phyloP scores from a whole-genome alignment of 768 basidiomycete genomes.

The Trametes elegans region DNA sequence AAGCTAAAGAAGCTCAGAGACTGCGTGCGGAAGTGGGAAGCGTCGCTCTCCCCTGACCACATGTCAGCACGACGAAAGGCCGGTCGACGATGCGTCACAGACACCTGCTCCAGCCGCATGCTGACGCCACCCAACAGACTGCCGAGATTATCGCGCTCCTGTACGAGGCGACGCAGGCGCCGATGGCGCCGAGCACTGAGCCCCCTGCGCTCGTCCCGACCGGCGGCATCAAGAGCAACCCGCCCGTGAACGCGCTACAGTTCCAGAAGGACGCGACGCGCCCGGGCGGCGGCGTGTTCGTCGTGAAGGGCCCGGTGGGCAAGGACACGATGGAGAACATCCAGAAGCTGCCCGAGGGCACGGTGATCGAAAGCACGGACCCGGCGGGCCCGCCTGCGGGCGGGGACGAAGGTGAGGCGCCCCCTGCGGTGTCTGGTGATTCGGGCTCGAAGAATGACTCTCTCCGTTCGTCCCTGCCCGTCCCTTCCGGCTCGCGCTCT shows the following conservation, averaged over 20 bases:
- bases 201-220: conserved; percentile 75
- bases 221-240: conserved; percentile 60
- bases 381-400: conserved; percentile 17
- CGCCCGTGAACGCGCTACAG: conserved; percentile 48
- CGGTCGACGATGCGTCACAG: conserved; percentile 38
- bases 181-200: conserved; percentile 41
- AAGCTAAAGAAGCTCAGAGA: conserved; percentile 81
- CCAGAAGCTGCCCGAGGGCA: conserved; percentile 57
- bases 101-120: conserved; percentile 9
- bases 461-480: conserved; percentile 12
- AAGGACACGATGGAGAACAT: conserved; percentile 31
- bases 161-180: conserved; percentile 92
- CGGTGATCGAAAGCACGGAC: conserved; percentile 50
- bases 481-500: conserved; percentile 7
- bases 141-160: conserved; percentile 90
- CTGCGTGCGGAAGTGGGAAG: conserved; percentile 86
- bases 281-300: conserved; percentile 85
- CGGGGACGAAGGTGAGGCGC: conserved; percentile 46
- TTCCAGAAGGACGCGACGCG: conserved; percentile 79
- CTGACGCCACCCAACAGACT: conserved; percentile 50
- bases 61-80: conserved; percentile 92
- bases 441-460: conserved; percentile 19
- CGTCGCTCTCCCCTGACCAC: conserved; percentile 83
- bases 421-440: conserved; percentile 20
- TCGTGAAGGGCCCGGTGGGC: conserved; percentile 46